Percentiles rank a stretch among this genome's conserved stretches.
These are phyloP conservation scores for Blastocystis sp. DNA, from an alignment of 352 stramenopile species.

Conservation along the genomic window DNA sequence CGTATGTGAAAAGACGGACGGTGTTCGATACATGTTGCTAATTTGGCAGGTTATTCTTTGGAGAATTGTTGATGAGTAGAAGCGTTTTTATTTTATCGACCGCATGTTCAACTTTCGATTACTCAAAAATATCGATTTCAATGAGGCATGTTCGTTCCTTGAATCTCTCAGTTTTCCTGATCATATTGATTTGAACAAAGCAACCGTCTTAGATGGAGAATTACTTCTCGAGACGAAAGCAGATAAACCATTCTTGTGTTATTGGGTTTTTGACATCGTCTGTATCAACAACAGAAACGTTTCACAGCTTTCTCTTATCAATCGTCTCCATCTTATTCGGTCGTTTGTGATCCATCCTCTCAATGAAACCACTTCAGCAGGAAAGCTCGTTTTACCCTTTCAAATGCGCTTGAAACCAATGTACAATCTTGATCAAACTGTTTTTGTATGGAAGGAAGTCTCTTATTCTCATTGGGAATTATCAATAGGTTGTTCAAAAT, in stretches of 20 bases:
- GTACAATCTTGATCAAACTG: conserved; percentile 55
- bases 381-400: conserved; percentile 11
- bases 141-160: not conserved
- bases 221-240: conserved; percentile 21
- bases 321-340: conserved; percentile 49
- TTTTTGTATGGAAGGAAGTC: conserved; percentile 55
- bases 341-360: conserved; percentile 8
- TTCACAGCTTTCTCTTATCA: not conserved
- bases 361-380: not conserved
- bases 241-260: conserved; percentile 14
- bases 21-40: conserved; percentile 46
- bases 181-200: conserved; percentile 15
- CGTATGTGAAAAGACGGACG: conserved; percentile 60
- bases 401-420: conserved; percentile 60
- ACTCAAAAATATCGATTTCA: not conserved
- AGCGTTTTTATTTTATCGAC: conserved; percentile 57
- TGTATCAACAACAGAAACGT: conserved; percentile 35
- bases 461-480: not conserved
- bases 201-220: conserved; percentile 15
- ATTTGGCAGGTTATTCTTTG: conserved; percentile 15
- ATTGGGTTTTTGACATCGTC: conserved; percentile 59
- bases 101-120: conserved; percentile 25
- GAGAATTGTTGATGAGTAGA: not conserved
- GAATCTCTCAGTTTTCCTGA: not conserved
- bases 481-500: not conserved